phyloP scores from a whole-genome alignment of 257 asterid genomes.

The Capsicum pubescens region DNA sequence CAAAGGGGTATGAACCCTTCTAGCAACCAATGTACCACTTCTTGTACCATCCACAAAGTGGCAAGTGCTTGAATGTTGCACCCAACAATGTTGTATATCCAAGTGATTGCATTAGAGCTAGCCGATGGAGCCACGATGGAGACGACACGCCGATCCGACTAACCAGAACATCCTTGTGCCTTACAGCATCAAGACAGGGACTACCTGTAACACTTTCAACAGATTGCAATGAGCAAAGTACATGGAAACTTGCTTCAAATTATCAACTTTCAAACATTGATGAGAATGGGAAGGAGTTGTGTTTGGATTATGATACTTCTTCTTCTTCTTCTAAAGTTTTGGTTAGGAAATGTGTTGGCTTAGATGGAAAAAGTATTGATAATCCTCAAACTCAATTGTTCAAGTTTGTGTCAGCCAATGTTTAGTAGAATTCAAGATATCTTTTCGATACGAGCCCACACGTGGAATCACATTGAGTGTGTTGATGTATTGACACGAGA shows the following conservation, averaged over 20 bases:
- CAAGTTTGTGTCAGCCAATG: conserved; percentile 57
- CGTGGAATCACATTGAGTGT: too few relatives aligned
- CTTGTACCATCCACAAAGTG: conserved; percentile 67
- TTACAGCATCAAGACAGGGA: conserved; percentile 47
- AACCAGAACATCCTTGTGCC: conserved; percentile 43
- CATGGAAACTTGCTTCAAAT: conserved; percentile 52
- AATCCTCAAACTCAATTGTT: conserved; percentile 80
- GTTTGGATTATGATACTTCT: conserved; percentile 55
- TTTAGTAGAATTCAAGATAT: neutral
- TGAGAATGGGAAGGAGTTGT: conserved; percentile 47
- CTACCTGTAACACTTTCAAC: conserved; percentile 38
- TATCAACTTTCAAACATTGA: conserved; percentile 56
- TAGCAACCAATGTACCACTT: conserved; percentile 42
- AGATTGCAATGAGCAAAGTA: conserved; percentile 46
- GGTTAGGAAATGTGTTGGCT: conserved; percentile 59
- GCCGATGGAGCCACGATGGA: conserved; percentile 48
- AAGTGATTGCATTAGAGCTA: conserved; percentile 43
- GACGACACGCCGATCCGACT: conserved; percentile 46
- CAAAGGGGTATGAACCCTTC: conserved; percentile 50
- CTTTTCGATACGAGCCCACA: too few relatives aligned
- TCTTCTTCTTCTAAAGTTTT: conserved; percentile 39
- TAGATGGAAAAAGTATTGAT: conserved; percentile 44
- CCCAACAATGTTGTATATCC: neutral
- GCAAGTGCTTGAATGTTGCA: conserved; percentile 35
- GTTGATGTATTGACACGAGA: too few relatives aligned